Base-by-base conservation (phyloP, 208 protist species). In the Spongospora subterranea region DNA sequence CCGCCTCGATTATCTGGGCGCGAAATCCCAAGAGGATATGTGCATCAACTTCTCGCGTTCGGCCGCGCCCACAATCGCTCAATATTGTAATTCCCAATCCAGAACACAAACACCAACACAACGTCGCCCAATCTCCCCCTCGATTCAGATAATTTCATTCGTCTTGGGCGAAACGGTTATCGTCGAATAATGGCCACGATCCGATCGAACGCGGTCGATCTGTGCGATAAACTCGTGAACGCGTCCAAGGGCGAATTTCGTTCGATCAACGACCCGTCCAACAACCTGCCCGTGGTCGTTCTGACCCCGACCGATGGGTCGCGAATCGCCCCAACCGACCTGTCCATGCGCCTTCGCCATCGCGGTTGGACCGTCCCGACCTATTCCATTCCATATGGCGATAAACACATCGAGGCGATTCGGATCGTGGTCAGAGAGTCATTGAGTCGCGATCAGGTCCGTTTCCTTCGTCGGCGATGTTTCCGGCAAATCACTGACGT, bases 81-180 rank as follows among this genome's bases (percentile, higher is more conserved):
- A 71, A 65, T 91, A 91, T 65, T 91, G 71, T 82, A 39, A 82
- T 6, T 43, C 6, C 6, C 17, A 40, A 35, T 43, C 11, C 20
- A 65, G 17, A 17, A 65, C 20, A 32, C 54, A 65, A 32, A 29
- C 29, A 17, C 54, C n/a, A 39, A 43, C 17, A 82, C 35, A 6
- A 35, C 35, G 71, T 45, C n/a, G 17, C 6, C 13, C 6, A 40
- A 43, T 82, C 17, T 82, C 17, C 6, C 24, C 24, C 6, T 60
- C 13, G 6, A 60, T 20, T 82, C n/a, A 82, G 71, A 91, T 65
- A 46, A 91, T 45, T 91, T 91, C 29, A 50, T 91, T 32, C 66
- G 89, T 43, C 54, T 88, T 0, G 89, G 89, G 29, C 45, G 41
- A 0, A 38, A 91, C 60, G 89, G 89, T 0, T 91, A 91, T 39